Evolutionary conservation across 805 yeast genomes (phyloP).

Genomic region (Saccharomycopsis malanga): DNA sequence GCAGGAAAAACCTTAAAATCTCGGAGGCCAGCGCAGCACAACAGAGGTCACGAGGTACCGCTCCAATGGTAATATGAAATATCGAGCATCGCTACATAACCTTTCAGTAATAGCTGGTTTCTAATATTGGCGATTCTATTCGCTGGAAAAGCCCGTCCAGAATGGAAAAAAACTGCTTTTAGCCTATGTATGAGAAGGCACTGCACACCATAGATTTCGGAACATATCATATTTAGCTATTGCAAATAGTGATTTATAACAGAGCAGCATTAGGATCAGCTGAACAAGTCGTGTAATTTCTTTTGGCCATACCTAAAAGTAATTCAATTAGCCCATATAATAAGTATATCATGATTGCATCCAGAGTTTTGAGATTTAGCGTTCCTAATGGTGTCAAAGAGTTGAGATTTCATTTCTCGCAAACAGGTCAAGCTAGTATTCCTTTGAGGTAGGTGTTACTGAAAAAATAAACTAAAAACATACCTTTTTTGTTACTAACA

Average conservation of each 20-base stretch:
- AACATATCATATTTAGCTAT: neutral
- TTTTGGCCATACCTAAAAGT: no score
- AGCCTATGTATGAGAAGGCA: neutral
- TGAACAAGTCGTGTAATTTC: no score
- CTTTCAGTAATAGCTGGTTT: no score
- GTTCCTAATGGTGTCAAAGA: constrained; percentile 56
- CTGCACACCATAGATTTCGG: neutral
- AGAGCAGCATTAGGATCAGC: neutral
- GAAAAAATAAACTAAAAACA: neutral
- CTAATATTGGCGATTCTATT: neutral
- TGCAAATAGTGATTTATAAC: no score
- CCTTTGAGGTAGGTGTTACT: constrained; percentile 43
- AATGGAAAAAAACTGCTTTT: neutral
- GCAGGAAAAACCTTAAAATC: no score
- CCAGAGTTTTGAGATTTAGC: constrained; percentile 27
- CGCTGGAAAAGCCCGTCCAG: no score
- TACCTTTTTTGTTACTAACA: neutral
- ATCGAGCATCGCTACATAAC: no score
- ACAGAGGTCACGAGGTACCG: no score
- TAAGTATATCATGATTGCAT: constrained; percentile 33
- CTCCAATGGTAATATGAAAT: no score
- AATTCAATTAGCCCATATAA: neutral
- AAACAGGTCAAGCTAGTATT: constrained; percentile 64
- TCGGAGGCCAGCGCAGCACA: no score
- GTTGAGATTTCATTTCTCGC: constrained; percentile 75